Percentiles rank a stretch among this genome's conserved stretches.
Evolutionary conservation across 2,329 filamentous ascomycete species (phyloP).

Genomic region (Graphium sp.): DNA sequence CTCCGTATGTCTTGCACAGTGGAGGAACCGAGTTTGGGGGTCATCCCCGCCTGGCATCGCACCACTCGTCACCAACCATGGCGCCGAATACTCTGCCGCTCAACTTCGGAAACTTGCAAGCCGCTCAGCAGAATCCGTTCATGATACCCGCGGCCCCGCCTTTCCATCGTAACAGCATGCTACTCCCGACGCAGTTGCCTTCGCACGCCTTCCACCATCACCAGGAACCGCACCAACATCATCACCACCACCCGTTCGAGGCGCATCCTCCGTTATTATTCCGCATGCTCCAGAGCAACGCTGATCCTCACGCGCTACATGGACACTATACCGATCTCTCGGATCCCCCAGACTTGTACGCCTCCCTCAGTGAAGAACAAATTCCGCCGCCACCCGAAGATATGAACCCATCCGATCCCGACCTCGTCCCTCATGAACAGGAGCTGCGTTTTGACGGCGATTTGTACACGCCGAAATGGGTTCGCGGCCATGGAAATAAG

Average conservation of each 20-base stretch:
- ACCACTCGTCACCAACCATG: constrained; percentile 32
- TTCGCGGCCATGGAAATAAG: constrained; percentile 73
- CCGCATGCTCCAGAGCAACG: constrained; percentile 59
- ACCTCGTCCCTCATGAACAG: constrained; percentile 63
- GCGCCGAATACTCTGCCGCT: constrained; percentile 30
- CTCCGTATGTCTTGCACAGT: constrained; percentile 46
- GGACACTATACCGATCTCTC: constrained; percentile 58
- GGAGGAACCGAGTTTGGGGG: constrained; percentile 40
- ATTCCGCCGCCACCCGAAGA: constrained; percentile 61
- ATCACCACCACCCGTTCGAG: constrained; percentile 25
- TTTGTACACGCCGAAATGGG: constrained; percentile 70
- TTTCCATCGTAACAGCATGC: constrained; percentile 39
- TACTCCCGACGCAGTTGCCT: constrained; percentile 30
- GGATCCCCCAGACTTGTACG: constrained; percentile 62
- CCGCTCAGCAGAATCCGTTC: constrained; percentile 36
- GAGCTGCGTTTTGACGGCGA: constrained; percentile 66
- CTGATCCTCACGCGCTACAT: constrained; percentile 48
- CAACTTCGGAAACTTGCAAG: constrained; percentile 36
- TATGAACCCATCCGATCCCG: constrained; percentile 64
- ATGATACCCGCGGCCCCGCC: constrained; percentile 31
- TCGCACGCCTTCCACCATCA: constrained; percentile 21
- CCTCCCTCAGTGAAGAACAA: constrained; percentile 57
- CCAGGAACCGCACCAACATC: constrained; percentile 22
- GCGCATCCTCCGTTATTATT: constrained; percentile 46
- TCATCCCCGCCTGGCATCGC: constrained; percentile 36